Base-by-base conservation (phyloP, 2,329 filamentous ascomycete genomes). In the Magnaporthales sp. region DNA sequence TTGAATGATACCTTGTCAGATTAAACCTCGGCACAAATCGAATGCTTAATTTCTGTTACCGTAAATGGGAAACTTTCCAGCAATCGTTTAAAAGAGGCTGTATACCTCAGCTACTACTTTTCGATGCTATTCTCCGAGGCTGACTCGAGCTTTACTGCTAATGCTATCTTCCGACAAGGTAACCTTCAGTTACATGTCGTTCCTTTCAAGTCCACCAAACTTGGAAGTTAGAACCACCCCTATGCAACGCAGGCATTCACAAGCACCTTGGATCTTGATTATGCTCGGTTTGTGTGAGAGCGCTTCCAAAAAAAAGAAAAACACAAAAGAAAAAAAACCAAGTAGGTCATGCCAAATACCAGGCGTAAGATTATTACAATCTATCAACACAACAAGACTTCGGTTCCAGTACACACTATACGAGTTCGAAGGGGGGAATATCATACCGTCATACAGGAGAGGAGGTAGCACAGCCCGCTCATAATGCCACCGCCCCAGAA, bases 391-490 rank as follows among this genome's bases (percentile, higher is more conserved):
- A 26, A 58, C n/a, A 58, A 60, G 26, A 26, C 24, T 13, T 26
- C 22, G 24, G 56, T 11, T 27, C 24, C 56, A 29, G 11, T 27
- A 60, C 56, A 60, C 15, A 60, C 51, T 24, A 38, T 30, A 24
- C 46, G n/a, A 65, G 27, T 10, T 31, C 19, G 58, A 58, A 65
- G 32, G 46, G 27, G 24, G 67, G 69, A 68, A 70, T 71, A 71
- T 71, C 70, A 70, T 71, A 70, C 68, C 69, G 67, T 71, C 69
- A 65, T 71, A 68, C 67, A 63, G 69, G 69, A 70, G 67, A 69
- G 67, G 54, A 51, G n/a, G 29, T 38, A 62, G 26, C 63, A 24
- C 32, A 51, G 38, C 4, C 32, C 38, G 38, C 38, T 46, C 38
- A 46, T 63, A 4, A 31, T 63, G 26, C 61, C 58, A 58, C 56